These are phyloP conservation scores for Verticillium longisporum DNA, from an alignment of 2,329 filamentous ascomycete species.

Conservation along the genomic window DNA sequence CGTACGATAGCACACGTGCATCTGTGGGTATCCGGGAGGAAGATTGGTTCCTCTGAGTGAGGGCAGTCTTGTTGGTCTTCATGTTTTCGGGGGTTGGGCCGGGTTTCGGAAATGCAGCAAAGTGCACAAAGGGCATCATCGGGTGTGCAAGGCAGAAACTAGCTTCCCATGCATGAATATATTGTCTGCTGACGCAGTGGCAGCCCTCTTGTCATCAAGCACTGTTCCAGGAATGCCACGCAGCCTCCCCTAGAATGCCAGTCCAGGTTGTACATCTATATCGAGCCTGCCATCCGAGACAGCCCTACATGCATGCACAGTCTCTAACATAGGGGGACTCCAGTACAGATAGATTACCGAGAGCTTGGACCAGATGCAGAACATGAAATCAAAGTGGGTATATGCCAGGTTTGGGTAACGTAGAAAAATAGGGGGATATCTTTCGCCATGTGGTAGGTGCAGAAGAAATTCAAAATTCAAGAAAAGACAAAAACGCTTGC, in stretches of 20 bases:
- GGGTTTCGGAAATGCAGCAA: too few species aligned
- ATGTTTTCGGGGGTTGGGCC: too few species aligned
- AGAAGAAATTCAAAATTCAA: constrained; percentile 7
- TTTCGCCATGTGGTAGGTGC: constrained; percentile 3
- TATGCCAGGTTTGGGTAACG: constrained; percentile 3
- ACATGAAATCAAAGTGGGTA: neutral
- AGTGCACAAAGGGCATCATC: too few species aligned
- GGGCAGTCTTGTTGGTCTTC: too few species aligned
- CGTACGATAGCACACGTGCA: neutral
- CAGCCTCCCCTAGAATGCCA: neutral
- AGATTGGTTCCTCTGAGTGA: neutral
- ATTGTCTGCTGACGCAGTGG: neutral
- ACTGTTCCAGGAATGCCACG: neutral
- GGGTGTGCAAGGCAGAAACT: too few species aligned
- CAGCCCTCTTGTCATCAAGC: neutral
- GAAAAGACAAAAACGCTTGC: constrained; percentile 5
- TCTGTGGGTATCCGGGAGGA: neutral
- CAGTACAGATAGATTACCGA: neutral
- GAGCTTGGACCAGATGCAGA: neutral
- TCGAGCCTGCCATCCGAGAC: neutral
- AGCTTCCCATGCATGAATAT: neutral
- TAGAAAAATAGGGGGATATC: neutral
- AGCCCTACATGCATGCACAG: neutral
- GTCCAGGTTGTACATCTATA: neutral
- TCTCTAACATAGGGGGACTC: neutral